Percentiles rank a stretch among this genome's conserved stretches.
phyloP scores from a whole-genome alignment of 352 stramenopile species.

The Pilasporangium apinafurcum region DNA sequence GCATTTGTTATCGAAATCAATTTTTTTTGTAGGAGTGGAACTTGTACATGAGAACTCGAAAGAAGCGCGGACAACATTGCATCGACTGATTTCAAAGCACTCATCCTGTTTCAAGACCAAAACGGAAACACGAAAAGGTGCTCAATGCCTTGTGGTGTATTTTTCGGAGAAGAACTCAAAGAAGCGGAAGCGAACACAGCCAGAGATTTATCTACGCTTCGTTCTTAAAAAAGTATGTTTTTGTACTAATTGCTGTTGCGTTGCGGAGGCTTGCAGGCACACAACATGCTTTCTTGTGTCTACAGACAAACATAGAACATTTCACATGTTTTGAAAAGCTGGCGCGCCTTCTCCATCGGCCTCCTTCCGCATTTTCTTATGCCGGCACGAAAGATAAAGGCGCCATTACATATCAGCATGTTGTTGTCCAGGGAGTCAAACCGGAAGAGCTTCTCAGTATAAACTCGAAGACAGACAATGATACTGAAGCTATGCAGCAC shows the following conservation, averaged over 20 bases:
- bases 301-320: conserved; percentile 64
- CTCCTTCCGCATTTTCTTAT: conserved; percentile 51
- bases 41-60: conserved; percentile 59
- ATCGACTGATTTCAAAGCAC: conserved; percentile 54
- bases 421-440: conserved; percentile 39
- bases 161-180: conserved; percentile 59
- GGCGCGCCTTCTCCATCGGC: conserved; percentile 25
- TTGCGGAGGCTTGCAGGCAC: background rate
- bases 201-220: conserved; percentile 48
- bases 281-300: background rate
- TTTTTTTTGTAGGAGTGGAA: conserved; percentile 27
- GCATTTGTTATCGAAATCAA: too few species aligned
- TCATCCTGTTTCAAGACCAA: conserved; percentile 59
- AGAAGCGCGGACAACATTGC: conserved; percentile 43
- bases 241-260: background rate
- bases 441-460: conserved; percentile 34
- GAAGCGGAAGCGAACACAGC: conserved; percentile 64
- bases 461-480: conserved; percentile 12
- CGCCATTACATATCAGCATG: conserved; percentile 60
- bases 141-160: conserved; percentile 43
- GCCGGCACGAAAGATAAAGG: conserved; percentile 76
- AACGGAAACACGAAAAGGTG: conserved; percentile 36
- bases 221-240: conserved; percentile 55
- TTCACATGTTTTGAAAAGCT: conserved; percentile 65
- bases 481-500: too few species aligned